These are phyloP conservation scores for Nicotiana obtusifolia DNA, from an alignment of 257 asterid genomes.

Conservation along the genomic window DNA sequence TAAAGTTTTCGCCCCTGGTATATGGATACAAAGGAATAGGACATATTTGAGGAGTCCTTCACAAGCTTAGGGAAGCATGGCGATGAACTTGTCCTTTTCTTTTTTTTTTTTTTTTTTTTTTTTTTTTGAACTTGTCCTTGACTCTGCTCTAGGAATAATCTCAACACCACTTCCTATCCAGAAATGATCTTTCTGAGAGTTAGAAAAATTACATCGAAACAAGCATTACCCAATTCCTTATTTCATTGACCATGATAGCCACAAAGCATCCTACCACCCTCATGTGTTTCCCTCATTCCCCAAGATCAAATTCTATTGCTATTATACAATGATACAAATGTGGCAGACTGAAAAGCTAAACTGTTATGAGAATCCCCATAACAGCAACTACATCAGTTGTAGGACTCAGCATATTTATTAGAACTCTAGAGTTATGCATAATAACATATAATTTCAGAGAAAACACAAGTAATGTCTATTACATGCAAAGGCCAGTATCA, in stretches of 20 bases:
- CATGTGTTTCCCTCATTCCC: neutral
- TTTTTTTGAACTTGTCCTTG: neutral
- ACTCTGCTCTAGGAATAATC: neutral
- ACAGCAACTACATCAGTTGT: neutral
- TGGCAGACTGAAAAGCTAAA: neutral
- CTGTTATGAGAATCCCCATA: neutral
- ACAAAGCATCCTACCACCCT: neutral
- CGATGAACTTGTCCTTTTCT: neutral
- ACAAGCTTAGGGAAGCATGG: neutral
- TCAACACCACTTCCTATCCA: neutral
- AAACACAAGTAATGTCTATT: neutral
- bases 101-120: too few relatives aligned
- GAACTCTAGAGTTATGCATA: neutral
- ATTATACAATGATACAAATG: neutral
- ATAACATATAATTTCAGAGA: neutral
- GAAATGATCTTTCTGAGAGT: neutral
- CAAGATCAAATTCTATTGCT: neutral
- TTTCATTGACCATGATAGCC: neutral
- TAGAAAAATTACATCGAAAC: neutral
- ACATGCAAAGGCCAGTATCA: neutral
- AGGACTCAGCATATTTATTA: neutral
- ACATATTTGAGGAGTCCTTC: neutral
- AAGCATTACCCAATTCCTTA: neutral
- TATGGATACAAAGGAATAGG: neutral
- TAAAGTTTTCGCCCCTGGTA: neutral